Conservation (phyloP, 306 rosid species). For the Inga oerstediana region DNA sequence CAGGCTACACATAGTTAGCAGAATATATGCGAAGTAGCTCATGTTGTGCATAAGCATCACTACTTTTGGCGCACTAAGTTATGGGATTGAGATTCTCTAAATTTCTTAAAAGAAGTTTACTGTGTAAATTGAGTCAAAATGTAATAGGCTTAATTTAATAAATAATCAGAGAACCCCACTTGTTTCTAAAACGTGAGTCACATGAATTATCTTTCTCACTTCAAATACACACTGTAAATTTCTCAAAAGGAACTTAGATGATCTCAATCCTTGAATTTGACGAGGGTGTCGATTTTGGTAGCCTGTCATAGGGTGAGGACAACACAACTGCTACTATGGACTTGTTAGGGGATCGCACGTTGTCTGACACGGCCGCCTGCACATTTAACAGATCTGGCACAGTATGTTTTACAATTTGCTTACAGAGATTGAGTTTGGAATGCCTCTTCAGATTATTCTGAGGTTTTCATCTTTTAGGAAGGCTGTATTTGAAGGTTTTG, state of each 20-base stretch:
- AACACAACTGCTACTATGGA: neutral
- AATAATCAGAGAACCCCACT: neutral
- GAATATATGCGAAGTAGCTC: conserved; percentile 20
- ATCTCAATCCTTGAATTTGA: neutral
- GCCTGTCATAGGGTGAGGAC: neutral
- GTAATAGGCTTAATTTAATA: neutral
- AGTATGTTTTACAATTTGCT: neutral
- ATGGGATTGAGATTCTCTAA: neutral
- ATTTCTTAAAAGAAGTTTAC: neutral
- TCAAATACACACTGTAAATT: neutral
- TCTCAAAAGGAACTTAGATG: neutral
- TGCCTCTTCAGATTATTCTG: neutral
- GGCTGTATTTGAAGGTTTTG: neutral
- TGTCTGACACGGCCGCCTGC: neutral
- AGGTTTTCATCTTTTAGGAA: neutral
- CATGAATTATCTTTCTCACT: neutral
- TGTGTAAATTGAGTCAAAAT: neutral
- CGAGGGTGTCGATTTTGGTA: neutral
- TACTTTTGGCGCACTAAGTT: neutral
- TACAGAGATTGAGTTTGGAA: conserved; percentile 5
- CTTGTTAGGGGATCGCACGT: neutral
- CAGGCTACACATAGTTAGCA: conserved; percentile 24
- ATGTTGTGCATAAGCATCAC: neutral
- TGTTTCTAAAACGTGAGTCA: neutral
- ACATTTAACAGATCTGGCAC: neutral